Evolutionary conservation across 1,139 yeast genomes (phyloP), one percentile per base, ranked within the genome.

Genomic region (Yamadazyma jaroonii): DNA sequence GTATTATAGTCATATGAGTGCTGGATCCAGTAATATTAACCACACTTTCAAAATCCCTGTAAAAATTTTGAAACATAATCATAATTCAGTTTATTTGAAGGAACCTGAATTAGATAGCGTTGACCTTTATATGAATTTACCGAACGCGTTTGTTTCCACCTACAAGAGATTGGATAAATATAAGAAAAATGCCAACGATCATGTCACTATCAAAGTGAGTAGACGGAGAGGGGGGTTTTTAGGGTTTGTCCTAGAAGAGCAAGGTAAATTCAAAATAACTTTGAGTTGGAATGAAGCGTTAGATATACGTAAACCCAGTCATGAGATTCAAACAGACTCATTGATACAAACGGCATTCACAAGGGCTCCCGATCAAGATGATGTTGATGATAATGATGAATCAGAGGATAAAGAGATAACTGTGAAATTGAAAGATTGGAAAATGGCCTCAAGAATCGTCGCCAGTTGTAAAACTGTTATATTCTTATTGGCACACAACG

Each of bases 41-140:
- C 84, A 80, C 47, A 73, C 81, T 8, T 79, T 79, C 49, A 69
- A 73, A 32, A 73, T 81, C 24, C 84, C 86, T 0, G 80, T 77
- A 3, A 61, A 76, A 44, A 63, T 80, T 31, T 50, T 79, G 43
- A 71, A 74, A 46, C 62, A 61, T 45, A 67, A 64, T 24, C 70
- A 68, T 43, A 77, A 72, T 40, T 62, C 65, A 9, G 46, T 63
- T 32, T 51, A 67, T 8, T 51, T 64, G 8, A 48, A 48, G 23
- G 84, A 78, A 43, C 86, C 85, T 0, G 72, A 66, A 35, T 56
- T 77, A 29, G 56, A 61, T 8, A 59, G 56, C 17, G 69, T 77
- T 30, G 79, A 74, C 40, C 59, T 79, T 25, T 62, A 78, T 43
- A 62, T 77, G 65, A 65, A 64, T 40, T 48, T 81, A 12, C 81